phyloP scores from a whole-genome alignment of 2,329 filamentous ascomycete species.

The Aspergillus glaucus region DNA sequence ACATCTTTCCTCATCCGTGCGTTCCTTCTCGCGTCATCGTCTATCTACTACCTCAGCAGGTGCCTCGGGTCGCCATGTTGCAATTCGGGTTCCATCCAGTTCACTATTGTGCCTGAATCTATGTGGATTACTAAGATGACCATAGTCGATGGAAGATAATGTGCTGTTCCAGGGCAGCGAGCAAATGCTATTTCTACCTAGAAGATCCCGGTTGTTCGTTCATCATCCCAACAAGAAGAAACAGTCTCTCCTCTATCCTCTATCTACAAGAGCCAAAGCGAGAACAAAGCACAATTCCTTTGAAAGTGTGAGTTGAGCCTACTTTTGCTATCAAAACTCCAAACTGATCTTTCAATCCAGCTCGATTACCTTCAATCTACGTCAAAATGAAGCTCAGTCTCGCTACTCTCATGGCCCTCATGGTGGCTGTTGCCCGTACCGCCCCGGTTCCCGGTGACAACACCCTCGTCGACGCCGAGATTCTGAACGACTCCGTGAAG shows the following conservation, averaged over 20 bases:
- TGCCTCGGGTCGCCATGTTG: background rate
- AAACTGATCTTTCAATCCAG: background rate
- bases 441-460: background rate
- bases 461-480: background rate
- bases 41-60: background rate
- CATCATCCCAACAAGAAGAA: too few species aligned
- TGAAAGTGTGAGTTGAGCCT: background rate
- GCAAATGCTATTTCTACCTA: too few species aligned
- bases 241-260: too few species aligned
- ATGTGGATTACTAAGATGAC: too few species aligned
- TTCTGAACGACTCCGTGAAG: background rate
- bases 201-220: too few species aligned
- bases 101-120: background rate
- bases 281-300: too few species aligned
- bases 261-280: too few species aligned
- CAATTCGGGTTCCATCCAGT: background rate
- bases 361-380: background rate
- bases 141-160: background rate
- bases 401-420: background rate
- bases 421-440: background rate
- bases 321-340: background rate
- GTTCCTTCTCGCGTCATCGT: background rate
- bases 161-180: too few species aligned
- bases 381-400: background rate
- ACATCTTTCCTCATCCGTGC: background rate